Conservation (phyloP, 495 filamentous ascomycete species). For the Penicilliopsis zonata region DNA sequence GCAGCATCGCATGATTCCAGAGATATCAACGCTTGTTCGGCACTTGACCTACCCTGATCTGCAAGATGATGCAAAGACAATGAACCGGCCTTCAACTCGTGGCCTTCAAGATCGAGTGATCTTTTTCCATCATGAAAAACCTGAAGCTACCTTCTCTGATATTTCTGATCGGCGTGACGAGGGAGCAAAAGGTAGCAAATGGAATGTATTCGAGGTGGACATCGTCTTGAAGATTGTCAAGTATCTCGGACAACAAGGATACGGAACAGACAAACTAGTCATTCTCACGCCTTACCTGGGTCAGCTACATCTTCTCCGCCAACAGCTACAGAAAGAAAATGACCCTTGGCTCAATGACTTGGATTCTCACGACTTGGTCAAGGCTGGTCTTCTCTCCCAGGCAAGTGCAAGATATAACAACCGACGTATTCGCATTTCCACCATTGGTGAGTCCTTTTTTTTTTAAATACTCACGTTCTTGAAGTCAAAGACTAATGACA, state of each 20-base stretch:
- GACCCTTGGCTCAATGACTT: slow-evolving; percentile 58
- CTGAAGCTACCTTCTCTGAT: slow-evolving; percentile 25
- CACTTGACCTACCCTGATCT: slow-evolving; percentile 53
- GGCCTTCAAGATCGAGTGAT: slow-evolving; percentile 53
- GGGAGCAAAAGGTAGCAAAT: slow-evolving; percentile 36
- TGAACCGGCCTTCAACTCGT: slow-evolving; percentile 31
- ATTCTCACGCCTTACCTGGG: slow-evolving; percentile 66
- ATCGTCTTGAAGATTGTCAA: slow-evolving; percentile 56
- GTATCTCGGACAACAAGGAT: slow-evolving; percentile 69
- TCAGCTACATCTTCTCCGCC: slow-evolving; percentile 48
- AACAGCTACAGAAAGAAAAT: slow-evolving; percentile 40
- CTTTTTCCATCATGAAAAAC: slow-evolving; percentile 51
- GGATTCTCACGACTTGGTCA: slow-evolving; percentile 54
- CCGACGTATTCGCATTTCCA: slow-evolving; percentile 45
- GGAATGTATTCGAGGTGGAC: slow-evolving; percentile 56
- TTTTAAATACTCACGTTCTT: background rate
- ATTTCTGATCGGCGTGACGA: slow-evolving; percentile 42
- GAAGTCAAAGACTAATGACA: too few relatives aligned
- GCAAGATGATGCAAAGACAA: slow-evolving; percentile 43
- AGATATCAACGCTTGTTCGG: slow-evolving; percentile 52
- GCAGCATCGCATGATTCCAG: slow-evolving; percentile 62
- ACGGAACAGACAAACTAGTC: slow-evolving; percentile 52
- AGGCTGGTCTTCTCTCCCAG: slow-evolving; percentile 47
- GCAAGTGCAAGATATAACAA: slow-evolving; percentile 40
- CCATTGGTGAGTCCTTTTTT: slow-evolving; percentile 39